These are phyloP conservation scores for Xylaria grammica DNA, from an alignment of 495 filamentous ascomycete species.

Conservation along the genomic window DNA sequence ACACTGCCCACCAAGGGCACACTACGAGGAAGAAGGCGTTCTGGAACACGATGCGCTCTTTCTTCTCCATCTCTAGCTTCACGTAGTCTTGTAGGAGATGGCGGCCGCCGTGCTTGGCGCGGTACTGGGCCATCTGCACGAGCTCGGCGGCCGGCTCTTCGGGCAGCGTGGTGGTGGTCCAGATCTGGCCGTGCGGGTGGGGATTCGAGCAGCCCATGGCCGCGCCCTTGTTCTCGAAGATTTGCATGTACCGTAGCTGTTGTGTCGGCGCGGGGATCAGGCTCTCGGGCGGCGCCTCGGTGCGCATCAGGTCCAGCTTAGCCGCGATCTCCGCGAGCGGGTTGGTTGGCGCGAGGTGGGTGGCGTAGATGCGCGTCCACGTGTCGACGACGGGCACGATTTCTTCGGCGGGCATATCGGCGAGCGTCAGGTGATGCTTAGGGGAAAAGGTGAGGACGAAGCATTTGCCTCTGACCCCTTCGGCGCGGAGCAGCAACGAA, in stretches of 20 bases:
- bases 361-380: slow-evolving; percentile 87
- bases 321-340: slow-evolving; percentile 59
- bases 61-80: slow-evolving; percentile 76
- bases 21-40: slow-evolving; percentile 83
- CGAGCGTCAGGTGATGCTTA: slow-evolving; percentile 87
- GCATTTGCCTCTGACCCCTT: slow-evolving; percentile 92
- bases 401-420: slow-evolving; percentile 72
- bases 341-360: slow-evolving; percentile 74
- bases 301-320: slow-evolving; percentile 34
- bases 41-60: slow-evolving; percentile 84
- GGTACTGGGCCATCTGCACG: slow-evolving; percentile 76
- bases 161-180: slow-evolving; percentile 88
- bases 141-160: slow-evolving; percentile 86
- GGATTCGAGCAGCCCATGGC: slow-evolving; percentile 99
- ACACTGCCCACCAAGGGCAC: slow-evolving; percentile 96
- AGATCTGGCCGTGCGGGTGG: slow-evolving; percentile 95
- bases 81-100: slow-evolving; percentile 88
- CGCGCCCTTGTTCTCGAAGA: slow-evolving; percentile 98
- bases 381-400: slow-evolving; percentile 79
- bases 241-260: slow-evolving; percentile 97
- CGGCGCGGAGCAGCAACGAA: slow-evolving; percentile 79
- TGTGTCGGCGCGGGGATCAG: slow-evolving; percentile 62
- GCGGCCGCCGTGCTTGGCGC: slow-evolving; percentile 67
- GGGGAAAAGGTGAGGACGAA: slow-evolving; percentile 95
- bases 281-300: slow-evolving; percentile 47